Conservation (phyloP, 2,329 filamentous ascomycete genomes). For the Claviceps citrina region DNA sequence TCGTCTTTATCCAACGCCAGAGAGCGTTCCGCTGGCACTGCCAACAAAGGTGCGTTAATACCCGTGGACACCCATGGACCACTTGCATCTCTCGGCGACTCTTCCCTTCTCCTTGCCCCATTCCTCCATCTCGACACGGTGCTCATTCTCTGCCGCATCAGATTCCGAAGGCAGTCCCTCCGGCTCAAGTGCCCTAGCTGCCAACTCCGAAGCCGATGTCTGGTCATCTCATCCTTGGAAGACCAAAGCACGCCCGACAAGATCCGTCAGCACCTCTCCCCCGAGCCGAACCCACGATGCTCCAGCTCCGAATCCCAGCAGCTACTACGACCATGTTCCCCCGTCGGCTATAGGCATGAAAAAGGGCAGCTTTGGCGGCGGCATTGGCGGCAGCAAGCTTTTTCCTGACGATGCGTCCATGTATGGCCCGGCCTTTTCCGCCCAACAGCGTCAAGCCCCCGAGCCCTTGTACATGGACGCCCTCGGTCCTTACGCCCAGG, state of each 20-base stretch:
- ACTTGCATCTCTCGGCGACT: not conserved
- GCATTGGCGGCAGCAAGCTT: conserved; percentile 11
- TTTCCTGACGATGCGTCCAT: conserved; percentile 13
- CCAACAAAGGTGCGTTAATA: conserved; percentile 34
- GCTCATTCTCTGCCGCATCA: conserved; percentile 5
- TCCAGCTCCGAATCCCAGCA: conserved; percentile 27
- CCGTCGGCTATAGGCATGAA: conserved; percentile 30
- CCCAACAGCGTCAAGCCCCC: conserved; percentile 16
- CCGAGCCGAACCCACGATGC: conserved; percentile 38
- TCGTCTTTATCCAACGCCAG: conserved; percentile 27
- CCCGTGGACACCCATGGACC: no score
- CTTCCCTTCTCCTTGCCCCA: not conserved
- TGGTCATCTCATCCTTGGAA: conserved; percentile 48
- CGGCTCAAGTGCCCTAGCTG: conserved; percentile 53
- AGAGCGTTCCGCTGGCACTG: conserved; percentile 20
- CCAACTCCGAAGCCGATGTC: conserved; percentile 51
- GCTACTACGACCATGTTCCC: conserved; percentile 31
- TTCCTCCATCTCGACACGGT: conserved; percentile 6
- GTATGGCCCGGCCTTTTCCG: conserved; percentile 13
- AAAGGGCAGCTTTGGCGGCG: conserved; percentile 14
- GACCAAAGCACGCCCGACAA: conserved; percentile 28
- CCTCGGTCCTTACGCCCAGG: conserved; percentile 18
- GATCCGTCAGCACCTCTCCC: conserved; percentile 42
- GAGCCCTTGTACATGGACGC: conserved; percentile 27
- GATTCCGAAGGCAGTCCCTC: conserved; percentile 31